phyloP scores from a whole-genome alignment of 2,329 filamentous ascomycete species.

The Hypomyces perniciosus region DNA sequence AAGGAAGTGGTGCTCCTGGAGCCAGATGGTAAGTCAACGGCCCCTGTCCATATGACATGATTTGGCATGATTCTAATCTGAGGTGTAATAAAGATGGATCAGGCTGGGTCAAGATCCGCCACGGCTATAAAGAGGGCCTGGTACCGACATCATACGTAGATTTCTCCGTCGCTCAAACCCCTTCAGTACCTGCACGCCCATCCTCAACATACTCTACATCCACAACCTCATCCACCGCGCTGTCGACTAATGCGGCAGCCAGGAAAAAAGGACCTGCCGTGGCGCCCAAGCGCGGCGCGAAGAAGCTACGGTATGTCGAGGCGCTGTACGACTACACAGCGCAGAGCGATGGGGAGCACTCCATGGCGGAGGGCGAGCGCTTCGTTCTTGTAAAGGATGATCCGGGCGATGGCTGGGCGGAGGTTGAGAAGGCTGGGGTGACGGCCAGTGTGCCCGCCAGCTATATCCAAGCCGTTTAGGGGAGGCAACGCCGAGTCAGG shows the following conservation, averaged over 20 bases:
- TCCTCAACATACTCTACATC: slow-evolving; percentile 75
- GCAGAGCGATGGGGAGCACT: slow-evolving; percentile 79
- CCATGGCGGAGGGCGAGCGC: slow-evolving; percentile 82
- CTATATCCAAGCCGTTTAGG: slow-evolving; percentile 73
- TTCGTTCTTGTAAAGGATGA: slow-evolving; percentile 88
- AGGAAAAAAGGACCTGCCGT: slow-evolving; percentile 93
- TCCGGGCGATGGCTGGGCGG: slow-evolving; percentile 89
- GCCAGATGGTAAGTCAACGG: slow-evolving; percentile 66
- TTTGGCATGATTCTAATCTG: neutral
- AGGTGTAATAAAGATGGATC: slow-evolving; percentile 63
- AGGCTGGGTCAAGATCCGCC: slow-evolving; percentile 83
- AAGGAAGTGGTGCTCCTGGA: slow-evolving; percentile 73
- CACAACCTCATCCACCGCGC: slow-evolving; percentile 29
- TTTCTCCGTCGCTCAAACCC: slow-evolving; percentile 37
- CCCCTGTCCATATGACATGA: neutral
- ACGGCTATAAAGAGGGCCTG: slow-evolving; percentile 70
- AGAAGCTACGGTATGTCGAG: slow-evolving; percentile 90
- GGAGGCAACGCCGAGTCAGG: neutral
- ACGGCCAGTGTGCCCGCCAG: slow-evolving; percentile 89
- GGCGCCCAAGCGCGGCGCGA: slow-evolving; percentile 81
- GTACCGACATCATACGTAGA: slow-evolving; percentile 87
- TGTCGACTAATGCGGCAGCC: slow-evolving; percentile 26
- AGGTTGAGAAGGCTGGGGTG: slow-evolving; percentile 85
- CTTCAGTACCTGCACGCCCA: slow-evolving; percentile 51
- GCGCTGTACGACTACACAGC: slow-evolving; percentile 89